Percentiles rank a stretch among this genome's conserved stretches.
Conservation (phyloP, 2,329 filamentous ascomycete genomes). For the Cryphonectria radicalis region DNA sequence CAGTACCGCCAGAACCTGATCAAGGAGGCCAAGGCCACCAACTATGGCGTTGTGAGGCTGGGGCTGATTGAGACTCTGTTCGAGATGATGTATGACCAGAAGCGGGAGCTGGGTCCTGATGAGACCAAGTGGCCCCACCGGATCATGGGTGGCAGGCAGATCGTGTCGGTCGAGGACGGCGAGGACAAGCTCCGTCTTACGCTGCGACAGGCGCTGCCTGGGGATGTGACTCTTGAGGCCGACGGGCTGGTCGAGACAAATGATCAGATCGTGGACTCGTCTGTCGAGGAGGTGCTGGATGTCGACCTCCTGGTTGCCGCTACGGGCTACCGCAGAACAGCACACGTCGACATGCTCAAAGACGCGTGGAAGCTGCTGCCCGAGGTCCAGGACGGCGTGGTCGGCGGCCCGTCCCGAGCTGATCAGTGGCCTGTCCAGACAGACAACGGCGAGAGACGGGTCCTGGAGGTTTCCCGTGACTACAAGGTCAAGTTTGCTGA, state of each 20-base stretch:
- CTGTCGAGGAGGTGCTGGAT: conserved; percentile 64
- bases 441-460: conserved; percentile 36
- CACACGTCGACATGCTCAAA: conserved; percentile 77
- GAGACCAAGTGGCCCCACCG: conserved; percentile 80
- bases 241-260: conserved; percentile 40
- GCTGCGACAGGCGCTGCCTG: conserved; percentile 53
- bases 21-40: conserved; percentile 77
- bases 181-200: conserved; percentile 59
- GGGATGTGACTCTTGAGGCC: conserved; percentile 37
- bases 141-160: conserved; percentile 71
- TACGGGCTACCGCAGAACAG: conserved; percentile 80
- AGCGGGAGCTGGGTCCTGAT: conserved; percentile 68
- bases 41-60: conserved; percentile 94
- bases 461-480: conserved; percentile 73
- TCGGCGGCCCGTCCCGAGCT: conserved; percentile 23
- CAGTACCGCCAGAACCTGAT: conserved; percentile 65
- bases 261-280: background rate
- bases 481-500: conserved; percentile 76
- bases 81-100: conserved; percentile 84
- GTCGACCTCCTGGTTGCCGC: conserved; percentile 85
- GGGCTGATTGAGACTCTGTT: conserved; percentile 88
- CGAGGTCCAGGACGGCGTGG: conserved; percentile 37
- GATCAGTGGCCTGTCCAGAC: conserved; percentile 29
- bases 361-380: conserved; percentile 70
- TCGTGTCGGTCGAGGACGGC: conserved; percentile 63